These are phyloP conservation scores for Triticum monococcum DNA, from an alignment of 176 grass and related monocot species.

Conservation along the genomic window DNA sequence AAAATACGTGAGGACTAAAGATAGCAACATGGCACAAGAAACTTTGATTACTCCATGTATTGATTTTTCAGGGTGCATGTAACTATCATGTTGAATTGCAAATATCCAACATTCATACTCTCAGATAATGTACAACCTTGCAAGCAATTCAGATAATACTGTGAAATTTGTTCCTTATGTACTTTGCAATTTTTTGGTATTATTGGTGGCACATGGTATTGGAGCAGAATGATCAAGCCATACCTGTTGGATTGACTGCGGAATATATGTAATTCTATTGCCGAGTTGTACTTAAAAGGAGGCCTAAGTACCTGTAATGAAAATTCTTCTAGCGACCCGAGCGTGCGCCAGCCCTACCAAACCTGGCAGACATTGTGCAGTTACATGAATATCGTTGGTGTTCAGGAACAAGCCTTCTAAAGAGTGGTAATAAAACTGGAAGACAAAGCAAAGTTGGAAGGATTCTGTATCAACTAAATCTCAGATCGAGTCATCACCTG, in stretches of 20 bases:
- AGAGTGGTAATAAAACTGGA: too few relatives aligned
- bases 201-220: background rate
- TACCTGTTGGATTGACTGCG: background rate
- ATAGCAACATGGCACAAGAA: background rate
- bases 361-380: constrained; percentile 41
- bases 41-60: background rate
- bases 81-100: background rate
- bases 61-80: background rate
- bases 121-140: background rate
- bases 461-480: constrained; percentile 13
- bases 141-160: background rate
- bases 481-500: constrained; percentile 42
- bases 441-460: background rate
- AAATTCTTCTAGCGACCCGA: constrained; percentile 51
- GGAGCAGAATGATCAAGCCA: background rate
- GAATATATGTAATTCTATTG: background rate
- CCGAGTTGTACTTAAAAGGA: background rate
- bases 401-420: background rate
- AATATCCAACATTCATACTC: background rate
- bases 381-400: background rate
- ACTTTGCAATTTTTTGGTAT: background rate
- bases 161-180: background rate
- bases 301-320: constrained; percentile 69
- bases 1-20: constrained; percentile 5
- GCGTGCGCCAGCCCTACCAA: constrained; percentile 65